Conservation (phyloP, 352 stramenopile species). For the Phytophthora melonis region DNA sequence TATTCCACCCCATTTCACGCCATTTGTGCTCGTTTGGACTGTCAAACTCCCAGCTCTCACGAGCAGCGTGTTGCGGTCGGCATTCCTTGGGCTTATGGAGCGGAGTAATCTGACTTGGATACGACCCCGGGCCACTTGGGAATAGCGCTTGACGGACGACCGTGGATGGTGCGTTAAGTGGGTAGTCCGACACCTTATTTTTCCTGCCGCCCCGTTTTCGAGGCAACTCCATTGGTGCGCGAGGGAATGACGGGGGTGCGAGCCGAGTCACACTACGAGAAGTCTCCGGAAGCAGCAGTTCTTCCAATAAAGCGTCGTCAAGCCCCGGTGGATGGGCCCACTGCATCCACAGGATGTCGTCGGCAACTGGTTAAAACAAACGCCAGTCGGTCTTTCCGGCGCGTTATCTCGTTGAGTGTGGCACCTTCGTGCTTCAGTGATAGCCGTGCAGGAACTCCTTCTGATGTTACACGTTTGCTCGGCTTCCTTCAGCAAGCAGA, state of each 20-base stretch:
- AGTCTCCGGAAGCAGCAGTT: slow-evolving; percentile 42
- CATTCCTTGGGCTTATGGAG: slow-evolving; percentile 34
- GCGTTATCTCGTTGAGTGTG: background rate
- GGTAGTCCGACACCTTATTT: slow-evolving; percentile 43
- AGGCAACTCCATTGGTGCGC: slow-evolving; percentile 14
- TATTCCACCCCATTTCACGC: slow-evolving; percentile 78
- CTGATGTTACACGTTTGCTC: background rate
- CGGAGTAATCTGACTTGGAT: slow-evolving; percentile 48
- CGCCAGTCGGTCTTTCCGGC: slow-evolving; percentile 2
- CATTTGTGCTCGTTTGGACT: slow-evolving; percentile 47
- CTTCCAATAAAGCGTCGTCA: slow-evolving; percentile 49
- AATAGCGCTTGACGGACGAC: slow-evolving; percentile 56
- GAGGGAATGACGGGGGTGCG: background rate
- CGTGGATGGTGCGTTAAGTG: slow-evolving; percentile 43
- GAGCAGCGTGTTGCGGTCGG: slow-evolving; percentile 15
- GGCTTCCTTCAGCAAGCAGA: slow-evolving; percentile 10
- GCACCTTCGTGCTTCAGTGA: background rate
- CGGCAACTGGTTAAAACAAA: background rate
- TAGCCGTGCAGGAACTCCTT: background rate
- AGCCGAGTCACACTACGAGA: slow-evolving; percentile 21
- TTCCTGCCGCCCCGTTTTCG: slow-evolving; percentile 39
- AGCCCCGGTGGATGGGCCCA: slow-evolving; percentile 15
- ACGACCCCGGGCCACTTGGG: slow-evolving; percentile 51
- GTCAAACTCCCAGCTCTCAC: slow-evolving; percentile 14
- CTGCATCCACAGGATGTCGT: slow-evolving; percentile 30